phyloP scores from a whole-genome alignment of 768 basidiomycete genomes.

The Multifurca ochricompacta region DNA sequence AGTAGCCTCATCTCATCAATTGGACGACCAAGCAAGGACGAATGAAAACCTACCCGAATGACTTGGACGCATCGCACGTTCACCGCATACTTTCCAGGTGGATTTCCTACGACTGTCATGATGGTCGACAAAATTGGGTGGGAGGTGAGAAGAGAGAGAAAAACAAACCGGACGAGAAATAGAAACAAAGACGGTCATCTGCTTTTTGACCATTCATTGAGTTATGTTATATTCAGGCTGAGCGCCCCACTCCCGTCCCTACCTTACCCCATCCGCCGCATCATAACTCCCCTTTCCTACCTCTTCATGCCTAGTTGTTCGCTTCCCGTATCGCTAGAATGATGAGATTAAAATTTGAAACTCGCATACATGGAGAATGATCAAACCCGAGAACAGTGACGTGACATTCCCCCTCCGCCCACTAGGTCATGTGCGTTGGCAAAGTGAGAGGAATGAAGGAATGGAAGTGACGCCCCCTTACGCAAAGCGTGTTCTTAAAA shows the following conservation, averaged over 20 bases:
- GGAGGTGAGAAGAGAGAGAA: neutral
- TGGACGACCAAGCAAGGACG: too few relatives aligned
- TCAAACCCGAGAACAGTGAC: neutral
- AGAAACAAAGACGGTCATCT: neutral
- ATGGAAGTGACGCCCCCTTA: too few relatives aligned
- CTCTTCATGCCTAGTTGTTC: too few relatives aligned
- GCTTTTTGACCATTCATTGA: neutral
- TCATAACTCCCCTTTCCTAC: too few relatives aligned
- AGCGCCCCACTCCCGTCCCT: neutral
- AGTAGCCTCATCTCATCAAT: too few relatives aligned
- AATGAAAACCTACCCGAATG: neutral
- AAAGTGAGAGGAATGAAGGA: too few relatives aligned
- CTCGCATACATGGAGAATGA: neutral
- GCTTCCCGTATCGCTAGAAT: neutral
- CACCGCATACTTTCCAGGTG: neutral
- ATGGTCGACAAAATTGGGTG: too few relatives aligned
- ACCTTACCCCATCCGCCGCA: too few relatives aligned
- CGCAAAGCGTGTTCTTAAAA: too few relatives aligned
- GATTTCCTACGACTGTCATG: neutral
- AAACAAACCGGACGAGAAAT: neutral
- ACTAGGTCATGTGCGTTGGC: neutral
- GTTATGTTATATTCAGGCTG: neutral
- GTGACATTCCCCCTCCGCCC: neutral
- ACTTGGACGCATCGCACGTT: slow-evolving; percentile 13
- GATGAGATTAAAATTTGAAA: too few relatives aligned